Base-by-base conservation (phyloP, 1,284 basidiomycete species). In the Ustilago cynodontis region DNA sequence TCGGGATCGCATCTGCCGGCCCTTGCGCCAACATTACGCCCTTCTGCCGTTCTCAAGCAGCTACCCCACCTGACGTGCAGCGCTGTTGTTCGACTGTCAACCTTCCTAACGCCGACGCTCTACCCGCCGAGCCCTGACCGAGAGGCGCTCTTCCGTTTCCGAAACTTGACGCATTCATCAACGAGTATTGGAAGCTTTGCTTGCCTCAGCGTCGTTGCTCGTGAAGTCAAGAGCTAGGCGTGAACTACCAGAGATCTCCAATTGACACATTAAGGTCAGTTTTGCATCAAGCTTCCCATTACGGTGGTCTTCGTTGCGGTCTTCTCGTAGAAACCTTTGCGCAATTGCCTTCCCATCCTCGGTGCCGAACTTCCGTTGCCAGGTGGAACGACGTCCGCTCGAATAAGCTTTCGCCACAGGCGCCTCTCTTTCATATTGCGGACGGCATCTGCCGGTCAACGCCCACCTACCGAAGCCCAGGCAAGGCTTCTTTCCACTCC, bases 381-480 rank as follows among this genome's bases (percentile, higher is more conserved):
- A 39, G n/a, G 24, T 60, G 66, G 60, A 65, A 41, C 51, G 18
- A 62, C 59, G 59, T 49, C 67, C 57, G 53, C 47, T 22, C 35
- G 37, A 18, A 65, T 60, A 49, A 60, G 68, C 58, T 65, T 57
- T 60, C 26, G 24, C 18, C 6, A 33, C 51, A 31, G 33, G 51
- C 41, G 55, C 54, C 41, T 39, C 47, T 2, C 55, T 55, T 59
- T 66, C 59, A 62, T 65, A 54, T 62, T 61, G 45, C 58, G 33
- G 37, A 62, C 68, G 62, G 59, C 64, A 71, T 66, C 70, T 63
- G 70, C 64, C 63, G 59, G 29, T 51, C 64, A 63, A 71, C 64
- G 59, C 70, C 70, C 64, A 71, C 70, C 64, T 31, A 51, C 62
- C 68, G 68, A 70, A 65, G 59, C 53, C 58, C 52, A 54, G 63